Evolutionary conservation across 140 eudicot species (phyloP).

Genomic region (Oenanthe javanica): DNA sequence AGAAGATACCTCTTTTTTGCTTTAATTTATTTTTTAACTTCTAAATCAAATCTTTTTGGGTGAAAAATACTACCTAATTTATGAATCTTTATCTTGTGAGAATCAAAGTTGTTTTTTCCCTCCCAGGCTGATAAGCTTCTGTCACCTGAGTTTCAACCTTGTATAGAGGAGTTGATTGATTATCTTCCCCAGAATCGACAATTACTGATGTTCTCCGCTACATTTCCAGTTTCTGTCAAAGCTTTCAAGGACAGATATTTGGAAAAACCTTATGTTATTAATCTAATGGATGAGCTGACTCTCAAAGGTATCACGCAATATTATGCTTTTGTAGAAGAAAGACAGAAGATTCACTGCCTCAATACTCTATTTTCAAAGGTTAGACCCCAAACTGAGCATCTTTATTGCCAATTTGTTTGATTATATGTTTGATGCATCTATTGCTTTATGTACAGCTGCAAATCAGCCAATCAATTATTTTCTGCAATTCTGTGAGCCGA

Average conservation of each 20-base stretch:
- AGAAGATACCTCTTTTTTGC: neutral
- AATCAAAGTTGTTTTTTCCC: slow-evolving; percentile 2
- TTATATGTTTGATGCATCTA: slow-evolving; percentile 10
- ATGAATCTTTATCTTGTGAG: neutral
- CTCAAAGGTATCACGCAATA: slow-evolving; percentile 67
- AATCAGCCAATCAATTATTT: slow-evolving; percentile 74
- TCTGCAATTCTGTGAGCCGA: slow-evolving; percentile 75
- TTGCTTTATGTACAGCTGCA: slow-evolving; percentile 47
- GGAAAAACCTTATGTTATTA: slow-evolving; percentile 57
- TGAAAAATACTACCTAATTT: neutral
- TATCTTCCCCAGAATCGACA: slow-evolving; percentile 64
- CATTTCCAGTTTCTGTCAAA: slow-evolving; percentile 73
- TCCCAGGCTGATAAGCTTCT: slow-evolving; percentile 71
- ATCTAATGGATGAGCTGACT: slow-evolving; percentile 80
- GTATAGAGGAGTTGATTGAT: slow-evolving; percentile 44
- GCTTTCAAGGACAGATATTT: slow-evolving; percentile 61
- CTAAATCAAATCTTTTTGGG: neutral
- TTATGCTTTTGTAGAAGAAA: slow-evolving; percentile 78
- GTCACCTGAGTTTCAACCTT: slow-evolving; percentile 76
- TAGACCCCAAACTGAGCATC: slow-evolving; percentile 17
- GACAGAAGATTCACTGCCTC: slow-evolving; percentile 75
- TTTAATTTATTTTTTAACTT: neutral
- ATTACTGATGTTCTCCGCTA: slow-evolving; percentile 72
- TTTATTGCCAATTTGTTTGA: neutral
- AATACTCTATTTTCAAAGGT: slow-evolving; percentile 82